Base-by-base conservation (phyloP, 371 early-diverging fungal genomes). In the Actinomortierella ambigua region DNA sequence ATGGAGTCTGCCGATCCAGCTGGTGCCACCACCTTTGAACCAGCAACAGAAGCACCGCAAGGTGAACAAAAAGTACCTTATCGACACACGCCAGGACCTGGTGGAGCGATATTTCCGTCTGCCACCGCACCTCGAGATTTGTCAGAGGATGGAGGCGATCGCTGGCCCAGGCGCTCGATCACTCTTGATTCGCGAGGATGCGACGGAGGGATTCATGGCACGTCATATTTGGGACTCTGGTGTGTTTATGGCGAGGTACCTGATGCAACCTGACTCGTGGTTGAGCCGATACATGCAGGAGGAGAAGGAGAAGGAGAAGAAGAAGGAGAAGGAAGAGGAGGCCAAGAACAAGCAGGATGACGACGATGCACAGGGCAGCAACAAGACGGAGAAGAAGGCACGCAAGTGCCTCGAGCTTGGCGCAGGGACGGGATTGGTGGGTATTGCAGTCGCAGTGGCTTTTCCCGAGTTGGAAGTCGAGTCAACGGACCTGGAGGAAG, bases 221-320 rank as follows among this genome's bases (percentile, higher is more conserved):
- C 64, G 75, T 3, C 75, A 75, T 58, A 68, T 75, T 24, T 75
- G 75, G 75, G 75, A 75, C 18, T 75, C 75, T 6, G 75, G 75
- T 20, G 75, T 75, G 43, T 75, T 68, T 28, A 75, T 75, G 75
- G 59, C 75, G 6, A 75, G 64, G 18, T 55, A 75, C 28, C 51
- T 75, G 20, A 75, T 75, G 75, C 54, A 61, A 4, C 53, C 60
- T 11, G 62, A 68, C n/a, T 75, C 75, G 0, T 75, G 75, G 75
- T 53, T 75, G 22, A 68, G 68, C 53, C 40, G 47, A 34, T 75
- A 75, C 49, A 75, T 68, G 75, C 55, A 48, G 41, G 61, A 68
- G 47, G 61, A n/a, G 18, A 50, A 43, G 11, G 26, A 44, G 7
- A 34, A 34, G 22, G 39, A 56, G 27, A 34, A 59, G 48, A 28